phyloP scores from a whole-genome alignment of 169 alveolate species.

The Eimeria necatrix region DNA sequence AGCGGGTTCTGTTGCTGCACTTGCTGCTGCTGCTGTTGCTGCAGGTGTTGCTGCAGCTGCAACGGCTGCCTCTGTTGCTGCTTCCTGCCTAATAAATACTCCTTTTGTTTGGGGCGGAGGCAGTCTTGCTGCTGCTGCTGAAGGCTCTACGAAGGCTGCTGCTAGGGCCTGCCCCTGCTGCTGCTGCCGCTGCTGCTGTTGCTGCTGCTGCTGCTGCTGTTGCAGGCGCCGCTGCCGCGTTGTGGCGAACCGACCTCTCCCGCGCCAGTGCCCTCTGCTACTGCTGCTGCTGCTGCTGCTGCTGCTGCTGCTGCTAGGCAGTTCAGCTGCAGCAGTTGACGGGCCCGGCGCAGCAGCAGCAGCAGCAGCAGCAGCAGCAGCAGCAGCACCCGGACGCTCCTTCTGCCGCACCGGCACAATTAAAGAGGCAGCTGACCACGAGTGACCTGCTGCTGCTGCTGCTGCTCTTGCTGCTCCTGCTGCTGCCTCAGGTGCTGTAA shows the following conservation, averaged over 20 bases:
- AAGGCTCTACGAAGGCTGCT: too few species aligned
- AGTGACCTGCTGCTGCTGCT: not conserved
- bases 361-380: not conserved
- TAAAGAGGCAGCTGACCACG: not conserved
- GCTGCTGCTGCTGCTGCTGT: not conserved
- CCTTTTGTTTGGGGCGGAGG: not conserved
- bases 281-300: not conserved
- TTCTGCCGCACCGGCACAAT: not conserved
- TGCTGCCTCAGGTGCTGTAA: not conserved
- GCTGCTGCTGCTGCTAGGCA: not conserved
- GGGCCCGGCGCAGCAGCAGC: not conserved
- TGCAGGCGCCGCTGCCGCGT: not conserved
- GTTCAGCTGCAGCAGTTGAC: too few species aligned
- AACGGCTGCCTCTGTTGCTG: not conserved
- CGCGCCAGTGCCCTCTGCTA: not conserved
- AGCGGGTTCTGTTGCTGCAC: not conserved
- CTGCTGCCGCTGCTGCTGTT: not conserved
- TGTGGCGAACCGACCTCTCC: not conserved
- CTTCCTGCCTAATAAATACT: too few species aligned
- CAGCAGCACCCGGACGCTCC: not conserved
- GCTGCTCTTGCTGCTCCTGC: conserved; percentile 11
- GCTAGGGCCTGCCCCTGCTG: too few species aligned
- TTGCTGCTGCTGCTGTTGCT: conserved; percentile 35
- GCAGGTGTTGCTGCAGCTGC: not conserved
- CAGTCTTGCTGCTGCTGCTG: not conserved